Conservation (phyloP, 768 basidiomycete species). For the Zangia roseola region DNA sequence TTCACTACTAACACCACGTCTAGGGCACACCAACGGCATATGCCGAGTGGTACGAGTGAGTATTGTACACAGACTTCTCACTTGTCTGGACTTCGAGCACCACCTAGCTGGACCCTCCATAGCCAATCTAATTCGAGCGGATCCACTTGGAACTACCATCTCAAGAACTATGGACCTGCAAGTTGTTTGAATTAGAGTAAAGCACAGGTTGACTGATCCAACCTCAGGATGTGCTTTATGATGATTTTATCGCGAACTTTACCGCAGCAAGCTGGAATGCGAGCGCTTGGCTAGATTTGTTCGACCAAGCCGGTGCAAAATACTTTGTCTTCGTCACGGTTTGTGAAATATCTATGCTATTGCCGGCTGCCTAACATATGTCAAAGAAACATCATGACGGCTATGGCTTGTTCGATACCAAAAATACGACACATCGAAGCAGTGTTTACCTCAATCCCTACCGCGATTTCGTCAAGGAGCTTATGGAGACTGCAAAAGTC, state of each 20-base stretch:
- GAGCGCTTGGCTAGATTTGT: slow-evolving; percentile 52
- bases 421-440: slow-evolving; percentile 49
- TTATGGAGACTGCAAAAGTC: slow-evolving; percentile 47
- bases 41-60: slow-evolving; percentile 58
- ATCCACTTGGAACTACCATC: slow-evolving; percentile 49
- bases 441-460: slow-evolving; percentile 49
- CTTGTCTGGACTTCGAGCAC: too few species aligned
- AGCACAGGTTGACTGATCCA: neutral
- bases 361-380: too few species aligned
- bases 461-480: slow-evolving; percentile 50
- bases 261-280: slow-evolving; percentile 53
- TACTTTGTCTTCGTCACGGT: slow-evolving; percentile 60
- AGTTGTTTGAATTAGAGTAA: neutral
- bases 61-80: slow-evolving; percentile 10
- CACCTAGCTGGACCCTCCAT: slow-evolving; percentile 41
- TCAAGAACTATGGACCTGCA: slow-evolving; percentile 43
- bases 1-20: neutral
- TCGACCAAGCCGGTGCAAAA: slow-evolving; percentile 56
- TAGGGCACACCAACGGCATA: slow-evolving; percentile 42
- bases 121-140: slow-evolving; percentile 35
- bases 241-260: slow-evolving; percentile 57
- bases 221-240: slow-evolving; percentile 46
- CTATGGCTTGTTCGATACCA: slow-evolving; percentile 54
- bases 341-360: slow-evolving; percentile 8
- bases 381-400: slow-evolving; percentile 63